Base-by-base conservation (phyloP, 352 stramenopile genomes). In the Pythium oligandrum region DNA sequence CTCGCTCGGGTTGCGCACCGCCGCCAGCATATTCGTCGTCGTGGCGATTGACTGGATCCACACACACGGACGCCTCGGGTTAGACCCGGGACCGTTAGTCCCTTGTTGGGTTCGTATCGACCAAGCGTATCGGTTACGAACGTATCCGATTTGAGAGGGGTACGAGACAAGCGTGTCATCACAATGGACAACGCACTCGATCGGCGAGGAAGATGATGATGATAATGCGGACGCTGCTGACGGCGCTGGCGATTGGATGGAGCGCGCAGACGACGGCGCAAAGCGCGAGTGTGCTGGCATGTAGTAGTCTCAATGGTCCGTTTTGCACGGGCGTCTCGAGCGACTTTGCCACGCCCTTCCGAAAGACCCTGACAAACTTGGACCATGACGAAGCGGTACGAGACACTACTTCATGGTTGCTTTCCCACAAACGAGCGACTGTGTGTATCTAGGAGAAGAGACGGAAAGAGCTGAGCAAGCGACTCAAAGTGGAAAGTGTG, bases 231-330 rank as follows among this genome's bases (percentile, higher is more conserved):
- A 26, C 17, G 17, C 17, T 26, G 17, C 51, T 31, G 44, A 40
- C 42, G 3, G 49, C 48, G 59, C 40, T 66, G 33, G 37, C 44
- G 7, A 40, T n/a, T 10, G 35, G 40, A 39, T 42, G 38, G 7
- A 42, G 38, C 38, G 49, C 49, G 57, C 43, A 64, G 33, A 36
- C 43, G 9, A 37, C 17, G 9, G 32, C 40, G 39, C 6, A 34
- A 6, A 10, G 40, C 8, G 45, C 6, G 4, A 42, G 31, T 38
- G 37, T 35, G 36, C 30, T 44, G 1, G 47, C 50, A 6, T 91
- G 80, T 57, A 91, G 78, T 56, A 89, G 78, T 37, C 63, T 84
- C 8, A 89, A 81, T n/a, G 80, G 80, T 10, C 80, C 80, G 30
- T 91, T 75, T 40, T 91, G 80, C 39, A 40, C 33, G 1, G 63